Evolutionary conservation across 192 early-diverging fungal species (phyloP).

Genomic region (Thamnidium elegans): DNA sequence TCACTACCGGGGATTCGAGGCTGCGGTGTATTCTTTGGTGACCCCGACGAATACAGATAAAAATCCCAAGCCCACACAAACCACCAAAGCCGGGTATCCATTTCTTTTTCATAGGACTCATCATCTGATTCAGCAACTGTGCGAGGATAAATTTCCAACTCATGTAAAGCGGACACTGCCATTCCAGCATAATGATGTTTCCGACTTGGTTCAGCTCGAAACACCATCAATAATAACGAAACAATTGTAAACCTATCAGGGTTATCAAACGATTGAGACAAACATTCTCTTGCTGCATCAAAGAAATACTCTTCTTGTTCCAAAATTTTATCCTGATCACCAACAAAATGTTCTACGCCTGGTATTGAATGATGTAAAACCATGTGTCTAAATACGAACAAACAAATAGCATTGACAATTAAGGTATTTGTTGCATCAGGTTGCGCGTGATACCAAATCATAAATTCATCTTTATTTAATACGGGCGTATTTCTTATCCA

Average conservation of each 20-base stretch:
- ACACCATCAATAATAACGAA: conserved; percentile 22
- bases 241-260: conserved; percentile 32
- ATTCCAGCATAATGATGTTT: conserved; percentile 28
- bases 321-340: conserved; percentile 24
- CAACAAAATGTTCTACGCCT: conserved; percentile 3
- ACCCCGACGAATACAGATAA: conserved; percentile 26
- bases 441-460: conserved; percentile 32
- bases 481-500: conserved; percentile 35
- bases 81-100: conserved; percentile 44
- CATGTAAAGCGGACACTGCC: conserved; percentile 28
- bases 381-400: conserved; percentile 25
- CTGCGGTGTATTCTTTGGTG: conserved; percentile 25
- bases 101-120: conserved; percentile 25
- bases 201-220: conserved; percentile 25
- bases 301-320: conserved; percentile 39
- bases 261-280: conserved; percentile 33
- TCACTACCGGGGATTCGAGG: conserved; percentile 14
- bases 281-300: conserved; percentile 22
- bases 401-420: conserved; percentile 39
- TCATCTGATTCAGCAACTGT: conserved; percentile 25
- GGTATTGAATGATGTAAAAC: conserved; percentile 27
- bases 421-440: conserved; percentile 20
- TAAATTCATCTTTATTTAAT: conserved; percentile 32
- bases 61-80: conserved; percentile 37
- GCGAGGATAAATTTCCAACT: conserved; percentile 35